These are phyloP conservation scores for Haplographium delicatum DNA, from an alignment of 495 filamentous ascomycete species.

Conservation along the genomic window DNA sequence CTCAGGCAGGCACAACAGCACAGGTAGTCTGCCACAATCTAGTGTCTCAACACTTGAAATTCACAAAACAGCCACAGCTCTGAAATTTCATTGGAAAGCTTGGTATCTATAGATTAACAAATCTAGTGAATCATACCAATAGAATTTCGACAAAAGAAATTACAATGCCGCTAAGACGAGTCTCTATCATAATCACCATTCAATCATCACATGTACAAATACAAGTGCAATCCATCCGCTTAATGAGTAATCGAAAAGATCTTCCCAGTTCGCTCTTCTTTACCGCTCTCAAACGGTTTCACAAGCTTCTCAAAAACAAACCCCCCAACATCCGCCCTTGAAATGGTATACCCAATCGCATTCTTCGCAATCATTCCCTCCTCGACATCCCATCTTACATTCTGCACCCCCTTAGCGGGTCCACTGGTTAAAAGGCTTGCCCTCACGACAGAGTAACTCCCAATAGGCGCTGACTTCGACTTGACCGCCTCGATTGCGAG, in stretches of 20 bases:
- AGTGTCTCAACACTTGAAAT: too few species aligned
- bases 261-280: not conserved
- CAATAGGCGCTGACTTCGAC: not conserved
- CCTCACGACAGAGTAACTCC: not conserved
- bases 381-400: slow-evolving; percentile 2
- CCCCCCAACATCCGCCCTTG: slow-evolving; percentile 5
- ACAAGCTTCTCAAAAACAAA: slow-evolving; percentile 8
- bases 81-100: too few species aligned
- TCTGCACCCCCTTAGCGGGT: not conserved
- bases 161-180: too few species aligned
- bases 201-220: too few species aligned
- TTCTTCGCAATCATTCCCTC: not conserved
- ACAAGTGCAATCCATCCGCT: not conserved
- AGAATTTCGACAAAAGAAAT: too few species aligned
- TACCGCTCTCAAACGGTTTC: not conserved
- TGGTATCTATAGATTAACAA: too few species aligned
- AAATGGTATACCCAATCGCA: slow-evolving; percentile 13
- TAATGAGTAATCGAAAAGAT: not conserved
- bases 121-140: too few species aligned
- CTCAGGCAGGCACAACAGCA: too few species aligned
- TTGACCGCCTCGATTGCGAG: not conserved
- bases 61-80: too few species aligned
- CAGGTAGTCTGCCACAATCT: too few species aligned
- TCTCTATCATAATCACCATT: too few species aligned
- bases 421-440: slow-evolving; percentile 8